Evolutionary conservation across 352 stramenopile species (phyloP).

Genomic region (Globisporangium emineosum): DNA sequence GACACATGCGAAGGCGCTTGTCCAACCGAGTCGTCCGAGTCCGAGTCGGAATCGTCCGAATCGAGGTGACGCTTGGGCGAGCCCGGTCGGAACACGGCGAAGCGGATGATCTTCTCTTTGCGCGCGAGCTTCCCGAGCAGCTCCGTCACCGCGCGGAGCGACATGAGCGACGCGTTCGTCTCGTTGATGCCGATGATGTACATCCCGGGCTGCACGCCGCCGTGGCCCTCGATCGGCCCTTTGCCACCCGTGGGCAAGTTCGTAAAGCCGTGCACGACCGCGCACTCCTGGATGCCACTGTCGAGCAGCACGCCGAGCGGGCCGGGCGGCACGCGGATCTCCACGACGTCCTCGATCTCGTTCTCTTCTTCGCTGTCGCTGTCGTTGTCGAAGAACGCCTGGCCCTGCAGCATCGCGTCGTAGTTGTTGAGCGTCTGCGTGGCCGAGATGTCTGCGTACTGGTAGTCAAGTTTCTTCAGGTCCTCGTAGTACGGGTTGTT

Average conservation of each 20-base stretch:
- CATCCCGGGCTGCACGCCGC: conserved; percentile 70
- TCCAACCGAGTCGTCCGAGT: conserved; percentile 48
- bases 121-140: conserved; percentile 67
- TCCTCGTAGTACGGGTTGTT: conserved; percentile 72
- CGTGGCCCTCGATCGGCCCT: conserved; percentile 60
- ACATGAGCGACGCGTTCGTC: conserved; percentile 81
- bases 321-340: conserved; percentile 67
- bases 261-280: conserved; percentile 80
- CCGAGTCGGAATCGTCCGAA: conserved; percentile 36
- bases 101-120: conserved; percentile 80
- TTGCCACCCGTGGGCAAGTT: conserved; percentile 54
- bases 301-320: conserved; percentile 74
- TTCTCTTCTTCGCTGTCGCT: conserved; percentile 76
- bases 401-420: conserved; percentile 65
- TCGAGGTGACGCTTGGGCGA: conserved; percentile 38
- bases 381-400: conserved; percentile 81
- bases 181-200: conserved; percentile 89
- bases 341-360: conserved; percentile 74
- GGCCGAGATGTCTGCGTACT: conserved; percentile 62
- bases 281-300: conserved; percentile 73
- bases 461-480: conserved; percentile 66
- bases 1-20: conserved; percentile 32
- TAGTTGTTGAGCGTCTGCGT: conserved; percentile 35
- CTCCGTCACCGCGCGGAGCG: conserved; percentile 63
- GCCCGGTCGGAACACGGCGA: conserved; percentile 64